Evolutionary conservation across 768 basidiomycete genomes (phyloP).

Genomic region (Phaeotremella skinneri): DNA sequence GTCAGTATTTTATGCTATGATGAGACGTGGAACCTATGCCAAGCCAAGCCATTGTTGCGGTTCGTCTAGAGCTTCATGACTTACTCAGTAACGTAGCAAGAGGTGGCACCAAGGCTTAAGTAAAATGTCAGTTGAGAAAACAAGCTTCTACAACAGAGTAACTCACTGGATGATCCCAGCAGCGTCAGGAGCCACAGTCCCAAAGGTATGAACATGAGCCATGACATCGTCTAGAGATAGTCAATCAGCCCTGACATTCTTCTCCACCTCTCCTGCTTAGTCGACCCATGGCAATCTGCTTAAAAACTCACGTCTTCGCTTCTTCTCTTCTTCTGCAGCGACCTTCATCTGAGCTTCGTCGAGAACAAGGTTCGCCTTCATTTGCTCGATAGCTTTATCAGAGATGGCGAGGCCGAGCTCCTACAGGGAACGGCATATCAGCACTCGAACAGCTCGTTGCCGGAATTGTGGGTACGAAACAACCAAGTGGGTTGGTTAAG

Average conservation of each 20-base stretch:
- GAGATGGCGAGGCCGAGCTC: constrained; percentile 86
- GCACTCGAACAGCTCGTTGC: no score
- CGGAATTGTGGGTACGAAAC: background rate
- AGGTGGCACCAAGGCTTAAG: constrained; percentile 83
- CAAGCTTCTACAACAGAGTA: background rate
- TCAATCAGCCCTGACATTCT: background rate
- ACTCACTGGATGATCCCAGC: constrained; percentile 92
- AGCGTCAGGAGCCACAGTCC: constrained; percentile 84
- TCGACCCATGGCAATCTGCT: no score
- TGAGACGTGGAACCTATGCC: constrained; percentile 2
- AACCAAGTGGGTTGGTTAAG: background rate
- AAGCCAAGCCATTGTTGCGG: no score
- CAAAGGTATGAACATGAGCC: constrained; percentile 99
- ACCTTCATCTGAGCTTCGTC: constrained; percentile 86
- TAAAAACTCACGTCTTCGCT: constrained; percentile 69
- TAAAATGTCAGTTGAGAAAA: constrained; percentile 6
- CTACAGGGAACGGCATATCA: constrained; percentile 4
- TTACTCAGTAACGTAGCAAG: constrained; percentile 98
- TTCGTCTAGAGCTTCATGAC: no score
- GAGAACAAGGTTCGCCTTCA: constrained; percentile 86
- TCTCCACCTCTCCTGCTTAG: background rate
- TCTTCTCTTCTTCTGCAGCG: constrained; percentile 94
- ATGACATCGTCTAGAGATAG: constrained; percentile 75
- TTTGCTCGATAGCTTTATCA: constrained; percentile 88
- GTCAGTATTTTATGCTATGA: constrained; percentile 10